Evolutionary conservation across 2,329 filamentous ascomycete genomes (phyloP).

Genomic region (Trichophaea hybrida): DNA sequence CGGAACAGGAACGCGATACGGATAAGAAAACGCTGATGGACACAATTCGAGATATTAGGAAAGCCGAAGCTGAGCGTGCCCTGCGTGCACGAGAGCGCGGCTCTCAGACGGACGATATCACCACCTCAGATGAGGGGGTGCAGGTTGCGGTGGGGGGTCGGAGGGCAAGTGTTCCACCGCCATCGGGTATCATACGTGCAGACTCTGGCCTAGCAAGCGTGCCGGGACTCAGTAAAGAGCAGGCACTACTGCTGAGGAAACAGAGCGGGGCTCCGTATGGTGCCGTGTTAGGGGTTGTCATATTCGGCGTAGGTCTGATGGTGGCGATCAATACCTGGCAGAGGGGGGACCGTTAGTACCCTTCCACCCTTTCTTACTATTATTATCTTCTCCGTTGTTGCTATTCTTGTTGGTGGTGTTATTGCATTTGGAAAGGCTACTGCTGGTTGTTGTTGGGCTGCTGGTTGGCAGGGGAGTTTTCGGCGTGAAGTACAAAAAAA

Average conservation of each 20-base stretch:
- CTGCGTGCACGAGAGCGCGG: constrained; percentile 31
- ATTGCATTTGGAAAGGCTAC: not conserved
- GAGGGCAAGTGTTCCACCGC: not conserved
- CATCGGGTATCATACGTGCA: not conserved
- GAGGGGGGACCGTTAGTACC: constrained; percentile 36
- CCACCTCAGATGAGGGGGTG: constrained; percentile 16
- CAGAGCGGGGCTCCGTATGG: constrained; percentile 53
- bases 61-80: constrained; percentile 45
- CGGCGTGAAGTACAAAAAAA: not conserved
- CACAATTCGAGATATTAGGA: constrained; percentile 71
- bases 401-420: constrained; percentile 8
- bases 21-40: constrained; percentile 64
- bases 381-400: constrained; percentile 18
- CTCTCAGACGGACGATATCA: constrained; percentile 20
- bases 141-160: constrained; percentile 16
- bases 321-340: constrained; percentile 78
- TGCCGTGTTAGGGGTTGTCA: constrained; percentile 67
- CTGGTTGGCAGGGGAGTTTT: not conserved
- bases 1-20: constrained; percentile 60
- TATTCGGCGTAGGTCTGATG: constrained; percentile 72
- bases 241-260: constrained; percentile 6
- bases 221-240: not conserved
- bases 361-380: constrained; percentile 12
- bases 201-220: not conserved
- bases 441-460: not conserved